Evolutionary conservation across 2,329 filamentous ascomycete species (phyloP).

Genomic region (Orbilia ellipsospora): DNA sequence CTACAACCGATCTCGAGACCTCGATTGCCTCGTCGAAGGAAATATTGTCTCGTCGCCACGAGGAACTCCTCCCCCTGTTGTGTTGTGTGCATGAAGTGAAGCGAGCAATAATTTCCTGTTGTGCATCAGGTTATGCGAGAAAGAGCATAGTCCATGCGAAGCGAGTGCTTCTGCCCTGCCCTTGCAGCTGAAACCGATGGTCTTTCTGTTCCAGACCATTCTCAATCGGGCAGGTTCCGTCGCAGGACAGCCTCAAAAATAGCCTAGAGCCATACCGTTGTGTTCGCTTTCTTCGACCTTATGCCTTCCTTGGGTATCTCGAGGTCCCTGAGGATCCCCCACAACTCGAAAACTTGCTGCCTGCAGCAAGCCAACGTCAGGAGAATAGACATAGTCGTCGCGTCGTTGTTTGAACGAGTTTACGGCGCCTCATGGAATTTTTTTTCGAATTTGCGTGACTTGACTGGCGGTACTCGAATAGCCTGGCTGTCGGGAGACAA

Average conservation of each 20-base stretch:
- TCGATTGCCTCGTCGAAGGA: background rate
- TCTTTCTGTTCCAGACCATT: slow-evolving; percentile 13
- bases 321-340: slow-evolving; percentile 20
- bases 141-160: slow-evolving; percentile 46
- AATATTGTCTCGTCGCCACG: background rate
- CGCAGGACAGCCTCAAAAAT: slow-evolving; percentile 32
- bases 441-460: background rate
- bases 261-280: slow-evolving; percentile 18
- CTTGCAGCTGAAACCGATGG: slow-evolving; percentile 42
- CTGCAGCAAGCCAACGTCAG: slow-evolving; percentile 29
- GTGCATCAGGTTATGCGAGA: slow-evolving; percentile 19
- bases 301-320: slow-evolving; percentile 4
- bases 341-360: slow-evolving; percentile 26
- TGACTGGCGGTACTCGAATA: background rate
- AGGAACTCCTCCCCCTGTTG: slow-evolving; percentile 35
- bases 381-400: slow-evolving; percentile 44
- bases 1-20: background rate
- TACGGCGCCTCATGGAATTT: slow-evolving; percentile 7
- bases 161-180: slow-evolving; percentile 20
- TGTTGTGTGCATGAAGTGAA: slow-evolving; percentile 42
- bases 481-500: slow-evolving; percentile 5
- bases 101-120: slow-evolving; percentile 46
- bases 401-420: slow-evolving; percentile 19
- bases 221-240: slow-evolving; percentile 42
- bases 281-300: slow-evolving; percentile 1